Evolutionary conservation across 352 stramenopile genomes (phyloP).

Genomic region (Globisporangium spinosum): DNA sequence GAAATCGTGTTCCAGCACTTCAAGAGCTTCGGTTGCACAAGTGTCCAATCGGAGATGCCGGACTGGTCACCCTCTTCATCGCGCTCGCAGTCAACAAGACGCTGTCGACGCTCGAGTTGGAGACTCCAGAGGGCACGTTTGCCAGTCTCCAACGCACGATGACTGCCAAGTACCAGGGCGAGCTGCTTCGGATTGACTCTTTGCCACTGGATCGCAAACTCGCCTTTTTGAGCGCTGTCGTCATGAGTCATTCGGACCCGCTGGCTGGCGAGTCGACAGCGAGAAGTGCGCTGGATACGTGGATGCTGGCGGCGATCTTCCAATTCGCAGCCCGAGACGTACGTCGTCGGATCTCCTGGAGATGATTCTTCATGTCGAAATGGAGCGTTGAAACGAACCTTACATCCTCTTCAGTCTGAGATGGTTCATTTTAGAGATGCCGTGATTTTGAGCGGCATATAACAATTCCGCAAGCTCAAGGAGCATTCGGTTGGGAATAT

Average conservation of each 20-base stretch:
- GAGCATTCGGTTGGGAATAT: too few relatives aligned
- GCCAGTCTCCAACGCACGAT: not conserved
- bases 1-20: not conserved
- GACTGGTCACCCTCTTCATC: not conserved
- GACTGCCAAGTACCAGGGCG: not conserved
- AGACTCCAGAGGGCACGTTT: not conserved
- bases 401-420: too few relatives aligned
- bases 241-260: not conserved
- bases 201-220: not conserved
- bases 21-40: constrained; percentile 4
- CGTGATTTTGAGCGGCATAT: too few relatives aligned
- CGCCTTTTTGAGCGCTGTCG: not conserved
- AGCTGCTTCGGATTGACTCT: not conserved
- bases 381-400: too few relatives aligned
- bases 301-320: not conserved
- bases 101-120: constrained; percentile 9
- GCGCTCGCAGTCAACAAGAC: constrained; percentile 6
- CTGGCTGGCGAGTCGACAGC: not conserved
- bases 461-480: too few relatives aligned
- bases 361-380: not conserved
- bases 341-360: constrained; percentile 6
- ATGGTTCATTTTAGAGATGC: too few relatives aligned
- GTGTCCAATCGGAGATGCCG: constrained; percentile 3
- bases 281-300: constrained; percentile 6
- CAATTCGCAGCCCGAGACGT: constrained; percentile 4